A percentile compares a stretch with the other conserved stretches of the same genome.
phyloP scores from a whole-genome alignment of 2,329 filamentous ascomycete genomes.

The Monosporascus sp. region DNA sequence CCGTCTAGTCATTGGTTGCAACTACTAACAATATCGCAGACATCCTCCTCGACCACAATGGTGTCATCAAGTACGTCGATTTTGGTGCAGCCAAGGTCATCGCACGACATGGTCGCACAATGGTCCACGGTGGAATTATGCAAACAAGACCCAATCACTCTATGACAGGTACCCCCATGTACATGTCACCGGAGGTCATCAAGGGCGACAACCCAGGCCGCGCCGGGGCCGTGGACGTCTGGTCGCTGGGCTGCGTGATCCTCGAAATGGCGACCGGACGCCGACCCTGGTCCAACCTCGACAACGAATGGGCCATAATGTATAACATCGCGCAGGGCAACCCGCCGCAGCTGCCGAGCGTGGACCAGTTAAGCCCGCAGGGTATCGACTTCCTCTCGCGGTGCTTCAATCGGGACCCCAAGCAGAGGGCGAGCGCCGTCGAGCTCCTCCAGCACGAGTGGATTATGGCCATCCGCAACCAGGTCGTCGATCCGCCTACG shows the following conservation, averaged over 20 bases:
- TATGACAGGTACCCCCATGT: constrained; percentile 98
- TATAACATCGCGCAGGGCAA: constrained; percentile 99
- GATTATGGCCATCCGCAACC: constrained; percentile 63
- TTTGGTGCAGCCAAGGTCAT: constrained; percentile 98
- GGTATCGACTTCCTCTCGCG: constrained; percentile 84
- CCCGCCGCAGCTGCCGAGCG: constrained; percentile 74
- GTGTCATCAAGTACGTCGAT: constrained; percentile 98
- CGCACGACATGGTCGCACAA: constrained; percentile 83
- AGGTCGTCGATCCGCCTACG: constrained; percentile 59
- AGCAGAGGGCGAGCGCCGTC: constrained; percentile 71
- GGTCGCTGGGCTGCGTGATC: constrained; percentile 94
- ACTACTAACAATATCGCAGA: constrained; percentile 46
- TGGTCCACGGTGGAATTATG: constrained; percentile 57
- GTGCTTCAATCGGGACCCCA: constrained; percentile 83
- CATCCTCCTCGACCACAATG: constrained; percentile 93
- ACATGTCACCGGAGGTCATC: constrained; percentile 99
- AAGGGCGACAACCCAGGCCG: constrained; percentile 78
- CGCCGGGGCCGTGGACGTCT: constrained; percentile 86
- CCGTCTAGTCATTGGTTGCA: constrained; percentile 5
- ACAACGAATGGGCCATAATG: constrained; percentile 99
- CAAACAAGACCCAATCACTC: constrained; percentile 69
- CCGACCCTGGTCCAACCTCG: constrained; percentile 88
- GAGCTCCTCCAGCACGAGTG: constrained; percentile 93
- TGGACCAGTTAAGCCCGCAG: constrained; percentile 75
- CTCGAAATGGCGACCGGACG: constrained; percentile 96